Evolutionary conservation across 2,329 filamentous ascomycete species (phyloP), one percentile per base, ranked within the genome.

Genomic region (Ceratocystis cubensis): DNA sequence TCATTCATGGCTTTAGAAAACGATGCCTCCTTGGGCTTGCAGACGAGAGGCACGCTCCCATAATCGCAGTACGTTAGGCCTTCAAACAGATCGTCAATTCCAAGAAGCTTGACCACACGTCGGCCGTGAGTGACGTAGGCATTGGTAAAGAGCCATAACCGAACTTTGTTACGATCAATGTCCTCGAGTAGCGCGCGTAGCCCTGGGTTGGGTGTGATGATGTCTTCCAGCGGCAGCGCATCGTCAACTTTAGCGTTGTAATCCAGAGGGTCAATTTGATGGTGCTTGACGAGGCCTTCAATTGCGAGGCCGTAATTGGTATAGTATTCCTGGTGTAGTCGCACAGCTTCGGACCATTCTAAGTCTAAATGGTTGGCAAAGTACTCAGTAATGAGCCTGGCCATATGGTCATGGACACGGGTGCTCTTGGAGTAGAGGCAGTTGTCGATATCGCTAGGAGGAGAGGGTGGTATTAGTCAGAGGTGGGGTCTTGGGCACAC

Each of bases 1-100:
- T 97, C 88, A 61, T 76, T 79, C 88, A 97, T 96, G 5, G 89
- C 94, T 77, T 94, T 96, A 46, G 82, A 82, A 74, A 86, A 99
- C 88, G 96, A 94, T 64, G 86, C 84, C 64, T 81, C 80, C 66
- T 88, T 82, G 2, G 94, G 94, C 75, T 99, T 99, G 79, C 94
- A 96, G 61, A 95, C 76, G 69, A 99, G 81, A 5, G 84, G 87
- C 53, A 84, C 78, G 17, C 82, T 77, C 10, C 79, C 81, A 76
- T 99, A 99, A 75, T 99, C 90, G 74, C 95, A 99, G 75, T 85
- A 99, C 0, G 94, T 99, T 69, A 97, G 84, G 6, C 94, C 94
- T 69, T 97, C 93, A 73, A 99, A 99, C 30, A 93, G 78, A 73
- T 96, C 90, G 1, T 95, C 91, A 28, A 99, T 80, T 1, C 83